Evolutionary conservation across 2,329 filamentous ascomycete species (phyloP), one percentile per base, ranked within the genome.

Genomic region (Exophiala sp.): DNA sequence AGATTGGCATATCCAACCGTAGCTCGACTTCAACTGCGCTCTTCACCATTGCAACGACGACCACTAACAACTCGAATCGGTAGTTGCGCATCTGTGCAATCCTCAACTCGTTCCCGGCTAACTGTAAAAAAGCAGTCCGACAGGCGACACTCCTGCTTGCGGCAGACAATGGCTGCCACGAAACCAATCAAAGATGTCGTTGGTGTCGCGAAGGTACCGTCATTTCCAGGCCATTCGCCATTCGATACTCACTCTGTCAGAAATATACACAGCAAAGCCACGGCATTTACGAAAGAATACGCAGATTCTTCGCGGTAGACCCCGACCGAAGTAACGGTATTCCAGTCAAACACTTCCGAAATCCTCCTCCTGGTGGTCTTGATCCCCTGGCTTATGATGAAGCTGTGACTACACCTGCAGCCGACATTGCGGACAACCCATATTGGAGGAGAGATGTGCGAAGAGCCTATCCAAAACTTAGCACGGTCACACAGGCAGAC

Each of bases 381-480:
- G 85, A 89, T 65, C 88, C 89, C 34, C 75, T 81, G 53, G 72
- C 72, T 55, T 94, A 92, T 76, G 83, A 88, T 70, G 90, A 95
- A 70, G 88, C 89, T 18, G 87, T 92, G 55, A 95, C 89, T 11
- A 55, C 87, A 0, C 90, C 90, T n/a, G 88, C 90, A 2, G 89
- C 81, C 63, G 90, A 95, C 70, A 85, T 95, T 65, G 90, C 90
- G 65, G 89, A 92, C 72, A 95, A 95, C 75, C 84, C 90, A 35
- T 95, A 96, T 78, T 99, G 91, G 90, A 95, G 95, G 80, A 91
- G 94, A 66, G 94, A 99, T 69, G 72, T 78, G 58, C 88, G 94
- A 65, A 83, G 94, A 66, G 80, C 80, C 66, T 97, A 97, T 76
- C 88, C 94, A 32, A 81, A 80, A 64, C 79, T 88, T 52, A 92